phyloP scores from a whole-genome alignment of 2,329 filamentous ascomycete genomes.

The Nemania sp. region DNA sequence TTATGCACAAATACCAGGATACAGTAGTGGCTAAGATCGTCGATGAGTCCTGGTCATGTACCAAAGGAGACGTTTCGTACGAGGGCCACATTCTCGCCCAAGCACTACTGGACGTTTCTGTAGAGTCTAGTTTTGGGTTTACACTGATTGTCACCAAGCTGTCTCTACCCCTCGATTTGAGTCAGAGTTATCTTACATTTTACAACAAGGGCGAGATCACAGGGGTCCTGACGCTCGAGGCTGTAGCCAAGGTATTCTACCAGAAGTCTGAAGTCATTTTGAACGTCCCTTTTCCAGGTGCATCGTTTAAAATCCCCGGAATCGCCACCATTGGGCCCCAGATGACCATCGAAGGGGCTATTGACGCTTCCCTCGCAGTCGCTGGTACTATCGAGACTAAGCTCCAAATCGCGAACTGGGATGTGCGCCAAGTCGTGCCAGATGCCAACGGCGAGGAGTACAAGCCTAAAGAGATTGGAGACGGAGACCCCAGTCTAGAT shows the following conservation, averaged over 20 bases:
- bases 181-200: background rate
- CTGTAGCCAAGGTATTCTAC: conserved; percentile 23
- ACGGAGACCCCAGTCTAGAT: background rate
- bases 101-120: too few species aligned
- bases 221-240: conserved; percentile 28
- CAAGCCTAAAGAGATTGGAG: conserved; percentile 6
- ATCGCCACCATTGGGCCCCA: conserved; percentile 40
- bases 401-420: conserved; percentile 8
- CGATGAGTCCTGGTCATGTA: too few species aligned
- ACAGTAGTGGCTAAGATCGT: too few species aligned
- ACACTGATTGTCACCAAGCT: background rate
- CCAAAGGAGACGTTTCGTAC: too few species aligned
- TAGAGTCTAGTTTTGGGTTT: background rate
- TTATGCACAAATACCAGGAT: conserved; percentile 16
- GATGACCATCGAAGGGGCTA: conserved; percentile 4
- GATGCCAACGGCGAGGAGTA: conserved; percentile 7
- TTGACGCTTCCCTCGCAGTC: background rate
- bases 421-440: background rate
- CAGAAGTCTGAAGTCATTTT: conserved; percentile 25
- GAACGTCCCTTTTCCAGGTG: conserved; percentile 29
- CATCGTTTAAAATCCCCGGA: conserved; percentile 36
- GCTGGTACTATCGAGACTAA: conserved; percentile 1
- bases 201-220: background rate
- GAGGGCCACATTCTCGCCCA: too few species aligned
- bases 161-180: background rate